phyloP scores from a whole-genome alignment of 139 green algal species.

The Desmodesmus armatus region DNA sequence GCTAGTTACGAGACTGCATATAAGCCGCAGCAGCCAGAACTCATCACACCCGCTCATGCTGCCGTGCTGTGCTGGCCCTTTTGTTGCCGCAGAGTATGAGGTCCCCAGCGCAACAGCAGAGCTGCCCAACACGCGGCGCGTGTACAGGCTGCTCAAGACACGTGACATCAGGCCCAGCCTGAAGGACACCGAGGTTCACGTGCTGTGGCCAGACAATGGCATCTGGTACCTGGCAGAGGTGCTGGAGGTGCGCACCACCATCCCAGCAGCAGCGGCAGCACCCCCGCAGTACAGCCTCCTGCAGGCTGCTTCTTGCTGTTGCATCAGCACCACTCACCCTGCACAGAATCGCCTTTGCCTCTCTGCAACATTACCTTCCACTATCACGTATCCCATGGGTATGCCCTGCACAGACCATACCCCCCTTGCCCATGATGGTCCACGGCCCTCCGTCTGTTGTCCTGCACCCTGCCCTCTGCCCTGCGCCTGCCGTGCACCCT shows the following conservation, averaged over 20 bases:
- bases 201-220: slow-evolving; percentile 63
- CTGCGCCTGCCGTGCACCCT: not conserved
- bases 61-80: too few species aligned
- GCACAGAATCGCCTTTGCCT: too few species aligned
- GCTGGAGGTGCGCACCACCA: slow-evolving; percentile 48
- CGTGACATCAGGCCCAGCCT: slow-evolving; percentile 49
- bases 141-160: slow-evolving; percentile 57
- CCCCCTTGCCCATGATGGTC: too few species aligned
- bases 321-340: too few species aligned
- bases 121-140: slow-evolving; percentile 15
- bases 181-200: slow-evolving; percentile 30
- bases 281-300: too few species aligned
- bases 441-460: not conserved
- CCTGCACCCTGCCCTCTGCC: not conserved
- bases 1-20: too few species aligned
- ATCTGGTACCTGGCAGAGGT: slow-evolving; percentile 58
- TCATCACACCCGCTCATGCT: not conserved
- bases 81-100: slow-evolving; percentile 40
- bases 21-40: too few species aligned
- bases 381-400: too few species aligned
- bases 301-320: too few species aligned
- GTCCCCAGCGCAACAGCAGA: slow-evolving; percentile 9
- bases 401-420: too few species aligned
- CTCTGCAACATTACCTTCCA: too few species aligned
- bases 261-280: not conserved